phyloP scores from a whole-genome alignment of 1,284 basidiomycete species.

The Rugosomyces carneus region DNA sequence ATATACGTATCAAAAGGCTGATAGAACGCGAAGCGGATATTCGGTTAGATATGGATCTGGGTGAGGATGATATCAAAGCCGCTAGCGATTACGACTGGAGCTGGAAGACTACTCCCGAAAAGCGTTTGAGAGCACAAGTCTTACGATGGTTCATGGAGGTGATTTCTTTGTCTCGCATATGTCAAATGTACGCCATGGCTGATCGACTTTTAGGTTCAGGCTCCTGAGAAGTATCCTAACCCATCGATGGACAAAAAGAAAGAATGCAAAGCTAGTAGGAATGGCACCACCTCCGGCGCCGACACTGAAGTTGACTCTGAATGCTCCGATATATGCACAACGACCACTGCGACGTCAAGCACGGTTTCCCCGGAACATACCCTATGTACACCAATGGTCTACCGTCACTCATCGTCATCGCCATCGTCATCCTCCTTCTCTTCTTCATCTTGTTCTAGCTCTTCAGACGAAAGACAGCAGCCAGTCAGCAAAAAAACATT shows the following conservation, averaged over 20 bases:
- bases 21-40: slow-evolving; percentile 35
- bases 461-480: slow-evolving; percentile 9
- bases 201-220: background rate
- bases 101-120: slow-evolving; percentile 20
- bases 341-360: background rate
- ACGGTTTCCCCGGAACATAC: slow-evolving; percentile 1
- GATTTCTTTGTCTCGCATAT: background rate
- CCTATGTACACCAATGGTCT: background rate
- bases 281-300: background rate
- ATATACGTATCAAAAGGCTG: slow-evolving; percentile 34
- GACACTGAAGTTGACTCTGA: background rate
- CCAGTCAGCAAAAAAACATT: background rate
- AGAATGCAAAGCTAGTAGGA: background rate
- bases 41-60: slow-evolving; percentile 27
- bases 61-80: slow-evolving; percentile 10
- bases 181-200: background rate
- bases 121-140: slow-evolving; percentile 27
- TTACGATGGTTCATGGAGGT: slow-evolving; percentile 41
- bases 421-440: slow-evolving; percentile 15
- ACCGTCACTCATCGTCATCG: slow-evolving; percentile 9
- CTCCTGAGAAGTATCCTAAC: background rate
- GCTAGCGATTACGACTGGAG: slow-evolving; percentile 8
- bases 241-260: background rate
- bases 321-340: background rate
- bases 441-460: slow-evolving; percentile 17